Evolutionary conservation across 345 rosid species (phyloP).

Genomic region (Acer campestre): DNA sequence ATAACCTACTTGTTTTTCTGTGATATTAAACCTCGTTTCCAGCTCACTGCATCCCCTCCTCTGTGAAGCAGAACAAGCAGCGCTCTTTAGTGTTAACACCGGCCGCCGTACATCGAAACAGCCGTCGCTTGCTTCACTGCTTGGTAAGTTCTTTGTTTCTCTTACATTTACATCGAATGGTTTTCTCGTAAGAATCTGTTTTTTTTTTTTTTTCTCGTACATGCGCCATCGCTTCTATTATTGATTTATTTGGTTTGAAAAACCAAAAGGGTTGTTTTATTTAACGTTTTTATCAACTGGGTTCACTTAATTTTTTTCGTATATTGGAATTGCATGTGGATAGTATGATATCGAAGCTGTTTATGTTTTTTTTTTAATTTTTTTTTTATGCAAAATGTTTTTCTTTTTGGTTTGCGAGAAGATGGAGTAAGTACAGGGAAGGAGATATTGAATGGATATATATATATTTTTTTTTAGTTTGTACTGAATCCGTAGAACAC

Average conservation of each 20-base stretch:
- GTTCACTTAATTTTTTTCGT: neutral
- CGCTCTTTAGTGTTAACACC: neutral
- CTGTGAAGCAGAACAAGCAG: slow-evolving; percentile 3
- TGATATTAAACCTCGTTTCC: neutral
- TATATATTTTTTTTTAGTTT: neutral
- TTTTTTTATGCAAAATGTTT: neutral
- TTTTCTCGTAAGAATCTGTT: neutral
- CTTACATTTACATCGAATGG: neutral
- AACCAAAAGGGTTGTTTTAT: neutral
- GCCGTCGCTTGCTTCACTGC: neutral
- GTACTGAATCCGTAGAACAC: neutral
- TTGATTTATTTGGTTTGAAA: neutral
- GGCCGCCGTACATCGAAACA: neutral
- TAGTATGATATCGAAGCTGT: neutral
- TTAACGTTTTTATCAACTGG: neutral
- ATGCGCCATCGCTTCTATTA: neutral
- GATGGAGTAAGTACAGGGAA: neutral
- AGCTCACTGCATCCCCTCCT: neutral
- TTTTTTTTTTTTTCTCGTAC: neutral
- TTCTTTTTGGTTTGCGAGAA: neutral
- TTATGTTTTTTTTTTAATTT: neutral
- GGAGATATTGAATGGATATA: too few species aligned
- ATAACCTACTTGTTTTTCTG: neutral
- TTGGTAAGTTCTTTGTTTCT: neutral
- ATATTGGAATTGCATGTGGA: neutral